phyloP scores from a whole-genome alignment of 768 basidiomycete species.

The Collybia nuda region DNA sequence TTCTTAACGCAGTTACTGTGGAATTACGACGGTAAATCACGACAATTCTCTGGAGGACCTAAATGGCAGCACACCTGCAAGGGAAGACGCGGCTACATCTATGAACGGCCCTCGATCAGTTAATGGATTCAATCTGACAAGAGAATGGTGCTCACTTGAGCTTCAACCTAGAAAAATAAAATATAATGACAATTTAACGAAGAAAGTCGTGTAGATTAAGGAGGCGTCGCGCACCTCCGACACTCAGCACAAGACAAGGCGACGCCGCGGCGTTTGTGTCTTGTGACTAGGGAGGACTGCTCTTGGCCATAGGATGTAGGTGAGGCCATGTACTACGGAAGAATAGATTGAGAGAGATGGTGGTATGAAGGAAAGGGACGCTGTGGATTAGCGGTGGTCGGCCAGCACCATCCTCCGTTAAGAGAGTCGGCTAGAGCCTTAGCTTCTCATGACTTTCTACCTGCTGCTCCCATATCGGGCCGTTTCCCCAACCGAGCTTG shows the following conservation, averaged over 20 bases:
- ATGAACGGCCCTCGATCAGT: conserved; percentile 12
- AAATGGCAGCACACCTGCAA: conserved; percentile 45
- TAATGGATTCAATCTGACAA: conserved; percentile 4
- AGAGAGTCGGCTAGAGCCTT: conserved; percentile 9
- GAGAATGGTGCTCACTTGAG: conserved; percentile 49
- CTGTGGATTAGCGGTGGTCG: conserved; percentile 16
- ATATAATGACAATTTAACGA: conserved; percentile 11
- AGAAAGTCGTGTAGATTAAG: conserved; percentile 5
- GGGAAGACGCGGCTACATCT: conserved; percentile 69
- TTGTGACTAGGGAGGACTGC: conserved; percentile 30
- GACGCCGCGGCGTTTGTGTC: conserved; percentile 52
- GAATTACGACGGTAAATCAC: conserved; percentile 14
- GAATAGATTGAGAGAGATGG: conserved; percentile 23
- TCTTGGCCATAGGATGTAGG: conserved; percentile 18
- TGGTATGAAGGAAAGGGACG: conserved; percentile 17
- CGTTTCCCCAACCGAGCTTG: conserved; percentile 17
- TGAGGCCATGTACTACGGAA: conserved; percentile 13
- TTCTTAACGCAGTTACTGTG: conserved; percentile 57
- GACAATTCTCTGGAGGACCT: neutral
- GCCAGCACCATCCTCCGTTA: conserved; percentile 26
- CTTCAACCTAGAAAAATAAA: conserved; percentile 48
- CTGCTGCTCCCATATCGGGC: conserved; percentile 10
- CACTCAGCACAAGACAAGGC: conserved; percentile 70
- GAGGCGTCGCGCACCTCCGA: conserved; percentile 45
- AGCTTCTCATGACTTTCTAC: conserved; percentile 1